These are phyloP conservation scores for Penicillium egyptiacum DNA, from an alignment of 495 filamentous ascomycete species.

Conservation along the genomic window DNA sequence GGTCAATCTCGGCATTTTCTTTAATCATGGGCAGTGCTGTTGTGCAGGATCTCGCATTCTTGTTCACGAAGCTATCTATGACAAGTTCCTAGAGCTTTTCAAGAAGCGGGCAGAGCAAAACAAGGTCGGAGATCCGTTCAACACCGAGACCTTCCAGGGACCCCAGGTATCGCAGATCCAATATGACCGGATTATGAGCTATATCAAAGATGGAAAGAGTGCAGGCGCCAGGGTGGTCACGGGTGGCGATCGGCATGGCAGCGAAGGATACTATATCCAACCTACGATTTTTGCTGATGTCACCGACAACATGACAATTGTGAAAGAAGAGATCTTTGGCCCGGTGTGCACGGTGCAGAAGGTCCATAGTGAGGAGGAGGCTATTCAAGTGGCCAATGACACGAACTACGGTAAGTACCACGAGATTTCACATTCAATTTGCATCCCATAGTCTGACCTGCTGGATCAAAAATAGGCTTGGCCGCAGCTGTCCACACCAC, in stretches of 20 bases:
- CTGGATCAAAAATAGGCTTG: conserved; percentile 33
- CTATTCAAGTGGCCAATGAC: conserved; percentile 68
- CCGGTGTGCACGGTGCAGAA: conserved; percentile 83
- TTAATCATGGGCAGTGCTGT: conserved; percentile 90
- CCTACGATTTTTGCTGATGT: conserved; percentile 88
- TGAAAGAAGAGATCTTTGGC: conserved; percentile 91
- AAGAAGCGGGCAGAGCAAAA: conserved; percentile 71
- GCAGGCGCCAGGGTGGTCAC: conserved; percentile 72
- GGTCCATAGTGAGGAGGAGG: conserved; percentile 74
- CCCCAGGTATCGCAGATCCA: conserved; percentile 87
- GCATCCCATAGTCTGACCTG: neutral
- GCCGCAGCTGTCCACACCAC: conserved; percentile 83
- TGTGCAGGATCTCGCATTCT: conserved; percentile 85
- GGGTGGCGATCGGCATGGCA: conserved; percentile 74
- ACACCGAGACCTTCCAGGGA: conserved; percentile 79
- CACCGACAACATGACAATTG: conserved; percentile 79
- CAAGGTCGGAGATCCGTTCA: conserved; percentile 80
- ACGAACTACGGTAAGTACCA: conserved; percentile 56
- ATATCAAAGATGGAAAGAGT: conserved; percentile 77
- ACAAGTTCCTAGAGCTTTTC: conserved; percentile 76
- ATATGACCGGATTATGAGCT: conserved; percentile 85
- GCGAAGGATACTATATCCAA: conserved; percentile 84
- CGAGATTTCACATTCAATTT: neutral
- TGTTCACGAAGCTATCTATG: conserved; percentile 63
- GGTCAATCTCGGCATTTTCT: conserved; percentile 93